A percentile compares a stretch with the other conserved stretches of the same genome.
Conservation (phyloP, 495 filamentous ascomycete genomes). For the Cairneyella variabilis region DNA sequence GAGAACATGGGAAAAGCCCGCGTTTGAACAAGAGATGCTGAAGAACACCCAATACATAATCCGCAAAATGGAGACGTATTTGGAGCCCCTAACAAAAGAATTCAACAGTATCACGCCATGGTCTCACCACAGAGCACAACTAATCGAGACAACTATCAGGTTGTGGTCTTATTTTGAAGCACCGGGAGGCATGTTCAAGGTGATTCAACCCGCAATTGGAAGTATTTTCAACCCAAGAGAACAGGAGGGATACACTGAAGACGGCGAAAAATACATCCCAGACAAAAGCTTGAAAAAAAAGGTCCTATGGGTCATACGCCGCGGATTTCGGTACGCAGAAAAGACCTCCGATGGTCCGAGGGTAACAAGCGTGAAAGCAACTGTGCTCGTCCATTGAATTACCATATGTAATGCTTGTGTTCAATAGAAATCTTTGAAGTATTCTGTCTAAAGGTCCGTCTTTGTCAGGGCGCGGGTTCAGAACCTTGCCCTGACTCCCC, state of each 20-base stretch:
- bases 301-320: background rate
- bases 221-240: background rate
- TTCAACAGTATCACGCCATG: background rate
- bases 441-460: background rate
- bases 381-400: constrained; percentile 2
- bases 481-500: background rate
- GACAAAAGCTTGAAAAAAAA: background rate
- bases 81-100: background rate
- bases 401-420: background rate
- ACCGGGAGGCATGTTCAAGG: background rate
- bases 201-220: background rate
- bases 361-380: background rate
- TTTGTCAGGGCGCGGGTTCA: no score
- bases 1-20: constrained; percentile 1
- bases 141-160: background rate
- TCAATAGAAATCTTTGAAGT: background rate
- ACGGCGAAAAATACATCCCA: background rate
- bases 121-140: background rate
- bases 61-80: background rate
- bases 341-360: background rate
- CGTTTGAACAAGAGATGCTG: background rate
- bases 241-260: background rate
- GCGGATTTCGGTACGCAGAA: background rate
- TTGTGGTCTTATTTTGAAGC: constrained; percentile 6
- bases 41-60: constrained; percentile 1